These are phyloP conservation scores for Penicillium sp. DNA, from an alignment of 2,329 filamentous ascomycete genomes.

Conservation along the genomic window DNA sequence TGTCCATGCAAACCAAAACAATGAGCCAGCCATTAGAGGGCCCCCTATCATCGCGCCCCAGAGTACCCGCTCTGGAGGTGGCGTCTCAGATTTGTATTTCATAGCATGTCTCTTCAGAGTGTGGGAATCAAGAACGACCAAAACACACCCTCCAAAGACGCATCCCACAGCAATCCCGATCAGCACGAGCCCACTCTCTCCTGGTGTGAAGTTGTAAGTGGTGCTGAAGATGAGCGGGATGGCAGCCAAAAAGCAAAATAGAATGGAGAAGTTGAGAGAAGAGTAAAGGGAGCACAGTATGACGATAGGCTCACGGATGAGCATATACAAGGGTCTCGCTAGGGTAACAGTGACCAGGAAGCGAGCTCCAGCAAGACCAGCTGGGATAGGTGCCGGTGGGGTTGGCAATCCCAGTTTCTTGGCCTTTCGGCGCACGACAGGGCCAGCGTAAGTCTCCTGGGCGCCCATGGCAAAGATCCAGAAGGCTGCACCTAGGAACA, in stretches of 20 bases:
- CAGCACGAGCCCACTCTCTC: slow-evolving; percentile 45
- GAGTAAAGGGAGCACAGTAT: too few relatives aligned
- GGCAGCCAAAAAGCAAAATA: slow-evolving; percentile 83
- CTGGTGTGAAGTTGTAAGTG: slow-evolving; percentile 63
- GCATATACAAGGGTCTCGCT: too few relatives aligned
- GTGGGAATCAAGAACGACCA: slow-evolving; percentile 29
- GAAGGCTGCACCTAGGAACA: slow-evolving; percentile 62
- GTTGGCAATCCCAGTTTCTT: slow-evolving; percentile 37
- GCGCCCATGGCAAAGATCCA: slow-evolving; percentile 62
- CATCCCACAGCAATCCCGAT: slow-evolving; percentile 77
- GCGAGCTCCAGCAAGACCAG: too few relatives aligned
- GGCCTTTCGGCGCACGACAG: slow-evolving; percentile 65
- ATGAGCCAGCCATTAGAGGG: slow-evolving; percentile 50
- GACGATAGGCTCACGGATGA: too few relatives aligned
- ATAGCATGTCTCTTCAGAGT: too few relatives aligned
- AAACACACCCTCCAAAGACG: slow-evolving; percentile 52
- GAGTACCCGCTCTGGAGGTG: slow-evolving; percentile 56
- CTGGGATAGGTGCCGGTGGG: too few relatives aligned
- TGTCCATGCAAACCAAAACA: slow-evolving; percentile 57
- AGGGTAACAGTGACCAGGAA: too few relatives aligned
- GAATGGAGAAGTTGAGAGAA: slow-evolving; percentile 61
- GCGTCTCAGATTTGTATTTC: background rate
- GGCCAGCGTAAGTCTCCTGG: slow-evolving; percentile 71
- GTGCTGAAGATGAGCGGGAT: slow-evolving; percentile 71
- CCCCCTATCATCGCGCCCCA: slow-evolving; percentile 55